Base-by-base conservation (phyloP, 371 early-diverging fungal genomes). In the Syncephalastrum racemosum region DNA sequence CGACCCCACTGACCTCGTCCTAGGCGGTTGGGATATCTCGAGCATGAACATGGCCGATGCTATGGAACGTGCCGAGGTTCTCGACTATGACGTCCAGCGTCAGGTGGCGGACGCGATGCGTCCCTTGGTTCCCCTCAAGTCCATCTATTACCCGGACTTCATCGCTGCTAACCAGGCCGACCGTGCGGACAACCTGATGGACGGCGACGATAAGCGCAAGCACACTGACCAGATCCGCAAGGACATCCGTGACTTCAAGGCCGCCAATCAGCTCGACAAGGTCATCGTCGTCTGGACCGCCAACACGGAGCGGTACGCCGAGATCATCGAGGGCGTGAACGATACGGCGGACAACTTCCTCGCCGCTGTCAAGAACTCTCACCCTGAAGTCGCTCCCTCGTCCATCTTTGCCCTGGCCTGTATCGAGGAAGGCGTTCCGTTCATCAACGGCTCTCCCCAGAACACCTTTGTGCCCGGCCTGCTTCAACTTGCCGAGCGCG, bases 21-120 rank as follows among this genome's bases (percentile, higher is more conserved):
- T 98, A 31, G 95, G 96, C 57, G 98, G 98, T 60, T 98, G 98
- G 98, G 98, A 98, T 77, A 97, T 98, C 71, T 90, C 85, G 64
- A 62, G 80, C 61, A 67, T 79, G 62, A 90, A 91, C 80, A 73
- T 98, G 46, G 96, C 88, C 53, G 90, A 90, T 36, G 83, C 96
- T 50, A 96, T 98, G 97, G 81, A 85, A 59, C 89, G 96, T 47
- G 94, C 96, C 47, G 75, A 91, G 71, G 98, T 98, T 23, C 85
- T 98, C 48, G 95, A 93, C 22, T 94, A 89, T 57, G 97, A 98
- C 62, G 82, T 98, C 58, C 96, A 96, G 82, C 90, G 93, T 58
- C 95, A 94, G 79, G 81, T 98, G 54, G 59, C 68, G 49, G 86
- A 89, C 46, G 89, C 91, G 64, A 86, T 98, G 84, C 67, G 71